Evolutionary conservation across 2,329 filamentous ascomycete genomes (phyloP), one percentile per base, ranked within the genome.

Genomic region (Fusarium proliferatum): DNA sequence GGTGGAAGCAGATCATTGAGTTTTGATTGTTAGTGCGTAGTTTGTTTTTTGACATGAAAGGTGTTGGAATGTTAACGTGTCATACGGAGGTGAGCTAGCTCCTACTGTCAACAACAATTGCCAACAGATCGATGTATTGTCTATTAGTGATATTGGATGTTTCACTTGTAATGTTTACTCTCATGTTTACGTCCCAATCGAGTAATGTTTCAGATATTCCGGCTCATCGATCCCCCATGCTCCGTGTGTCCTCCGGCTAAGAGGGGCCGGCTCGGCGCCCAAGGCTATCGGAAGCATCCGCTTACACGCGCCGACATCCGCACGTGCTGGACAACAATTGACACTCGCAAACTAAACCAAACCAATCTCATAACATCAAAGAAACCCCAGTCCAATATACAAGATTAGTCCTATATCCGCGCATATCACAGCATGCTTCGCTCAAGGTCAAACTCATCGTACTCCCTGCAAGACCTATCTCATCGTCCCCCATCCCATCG

Each of bases 401-500:
- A 12, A 17, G 21, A 46, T 3, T 6, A 9, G 1, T 9, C 42
- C 17, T 42, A 58, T 57, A 58, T 17, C 23, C n/a, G 33, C 46
- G 41, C 57, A 61, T 30, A 57, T n/a, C 36, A 23, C 26, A 70
- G 19, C 49, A 76, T 76, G 65, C 52, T 55, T 61, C 57, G 30
- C 41, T 56, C 58, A 55, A 59, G 72, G 17, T 73, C 73, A 56
- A 68, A 64, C 67, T 76, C 74, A 11, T 61, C 65, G 23, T 77
- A 78, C 52, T 72, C 74, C 16, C 74, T 78, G 17, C 66, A 77
- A 13, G 76, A 78, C 58, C 69, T 55, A 16, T 55, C 51, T 77
- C 12, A 21, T 21, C 43, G 41, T 49, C 17, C 28, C 19, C 17
- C 59, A 49, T 51, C 48, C 28, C 55, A 28, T 26, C 61, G 56